Evolutionary conservation across 2,329 filamentous ascomycete species (phyloP), one percentile per base, ranked within the genome.

Genomic region (Cercospora sojina): DNA sequence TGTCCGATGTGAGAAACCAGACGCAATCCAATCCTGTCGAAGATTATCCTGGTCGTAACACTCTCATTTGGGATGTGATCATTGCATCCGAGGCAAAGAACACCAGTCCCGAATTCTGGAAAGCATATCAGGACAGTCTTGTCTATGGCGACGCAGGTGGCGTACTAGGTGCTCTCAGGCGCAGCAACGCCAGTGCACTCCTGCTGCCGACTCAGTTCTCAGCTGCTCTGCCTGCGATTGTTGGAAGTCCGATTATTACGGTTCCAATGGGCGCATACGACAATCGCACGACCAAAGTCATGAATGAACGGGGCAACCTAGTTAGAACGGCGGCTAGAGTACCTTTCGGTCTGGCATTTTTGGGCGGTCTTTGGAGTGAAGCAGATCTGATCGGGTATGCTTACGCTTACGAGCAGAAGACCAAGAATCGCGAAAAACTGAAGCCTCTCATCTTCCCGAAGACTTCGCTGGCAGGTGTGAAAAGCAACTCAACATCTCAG

Each of bases 401-500:
- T 8, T 65, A 55, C 55, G 63, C 63, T 32, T 65, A 60, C 56
- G 63, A 65, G 20, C 63, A 65, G 49, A 61, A 7, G 63, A 61
- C 57, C 23, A 47, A 51, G 6, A 43, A 41, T 35, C 51, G 63
- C 1, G 51, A 16, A 1, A 65, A 61, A 13, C 23, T 65, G 23
- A 20, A 20, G 49, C 63, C 57, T 31, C 27, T 31, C 47, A 56
- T 61, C 32, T 20, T 25, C n/a, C 63, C 63, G 49, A 53, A 53
- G 47, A 29, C 23, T 27, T 27, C 47, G 3, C 23, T 53, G 20
- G 47, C 47, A 12, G 47, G 13, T n/a, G 0, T 51, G 3, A 25
- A 13, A 12, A 27, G n/a, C 5, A 27, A 9, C 3, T 3, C 23
- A 29, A 27, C 23, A 25, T 0, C 8, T 0, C 25, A 4, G 2